These are phyloP conservation scores for Tricharina praecox DNA, from an alignment of 495 filamentous ascomycete genomes.

Conservation along the genomic window DNA sequence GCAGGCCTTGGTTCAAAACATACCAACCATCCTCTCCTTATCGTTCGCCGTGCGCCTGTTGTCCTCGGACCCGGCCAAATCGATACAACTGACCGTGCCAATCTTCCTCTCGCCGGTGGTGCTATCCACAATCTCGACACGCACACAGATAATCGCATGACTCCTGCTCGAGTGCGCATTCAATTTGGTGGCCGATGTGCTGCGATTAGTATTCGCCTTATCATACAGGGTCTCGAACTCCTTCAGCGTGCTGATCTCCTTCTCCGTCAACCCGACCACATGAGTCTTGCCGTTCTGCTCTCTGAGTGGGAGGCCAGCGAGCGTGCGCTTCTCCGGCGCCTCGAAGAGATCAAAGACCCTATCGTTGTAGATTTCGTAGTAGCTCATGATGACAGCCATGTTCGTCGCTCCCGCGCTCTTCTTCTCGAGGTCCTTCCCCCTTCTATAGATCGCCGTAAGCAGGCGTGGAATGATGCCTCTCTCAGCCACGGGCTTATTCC, in stretches of 20 bases:
- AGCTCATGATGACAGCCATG: constrained; percentile 68
- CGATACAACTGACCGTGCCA: constrained; percentile 84
- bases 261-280: constrained; percentile 79
- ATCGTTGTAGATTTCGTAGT: constrained; percentile 98
- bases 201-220: constrained; percentile 81
- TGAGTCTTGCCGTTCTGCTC: constrained; percentile 83
- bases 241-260: constrained; percentile 66
- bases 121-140: constrained; percentile 56
- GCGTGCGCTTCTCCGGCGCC: constrained; percentile 71
- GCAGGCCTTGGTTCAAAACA: too few relatives aligned
- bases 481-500: constrained; percentile 73
- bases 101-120: constrained; percentile 43
- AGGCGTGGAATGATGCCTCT: constrained; percentile 82
- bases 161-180: constrained; percentile 89
- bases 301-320: constrained; percentile 70
- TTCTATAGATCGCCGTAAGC: constrained; percentile 69
- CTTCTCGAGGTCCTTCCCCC: constrained; percentile 72
- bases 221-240: constrained; percentile 89
- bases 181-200: constrained; percentile 84
- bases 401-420: constrained; percentile 57
- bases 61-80: constrained; percentile 91
- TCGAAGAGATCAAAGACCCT: constrained; percentile 90
- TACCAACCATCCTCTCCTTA: constrained; percentile 54
- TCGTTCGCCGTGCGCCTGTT: constrained; percentile 89
- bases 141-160: constrained; percentile 85